phyloP scores from a whole-genome alignment of 805 yeast genomes.

The Hanseniaspora clermontiae region DNA sequence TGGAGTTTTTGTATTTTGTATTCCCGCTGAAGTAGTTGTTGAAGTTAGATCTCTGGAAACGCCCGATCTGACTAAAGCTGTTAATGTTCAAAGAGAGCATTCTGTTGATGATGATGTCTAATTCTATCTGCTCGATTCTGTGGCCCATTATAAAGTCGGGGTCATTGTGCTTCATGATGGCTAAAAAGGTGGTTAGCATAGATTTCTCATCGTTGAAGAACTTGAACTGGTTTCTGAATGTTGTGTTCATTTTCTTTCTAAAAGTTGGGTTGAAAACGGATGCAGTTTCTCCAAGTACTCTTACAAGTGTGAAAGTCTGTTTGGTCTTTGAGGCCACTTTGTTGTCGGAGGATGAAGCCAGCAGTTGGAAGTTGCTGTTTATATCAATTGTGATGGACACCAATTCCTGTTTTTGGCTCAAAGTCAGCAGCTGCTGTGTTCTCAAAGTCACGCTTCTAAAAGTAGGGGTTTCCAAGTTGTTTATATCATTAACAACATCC shows the following conservation, averaged over 20 bases:
- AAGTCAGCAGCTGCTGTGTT: conserved; percentile 68
- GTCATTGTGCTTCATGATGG: conserved; percentile 59
- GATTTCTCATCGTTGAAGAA: conserved; percentile 62
- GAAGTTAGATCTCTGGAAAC: conserved; percentile 64
- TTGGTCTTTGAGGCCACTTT: neutral
- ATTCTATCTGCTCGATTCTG: conserved; percentile 59
- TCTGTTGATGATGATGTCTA: conserved; percentile 72
- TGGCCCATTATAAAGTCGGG: conserved; percentile 91
- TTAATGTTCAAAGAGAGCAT: conserved; percentile 61
- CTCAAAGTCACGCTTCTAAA: conserved; percentile 63
- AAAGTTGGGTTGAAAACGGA: conserved; percentile 68
- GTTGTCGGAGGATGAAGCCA: conserved; percentile 40
- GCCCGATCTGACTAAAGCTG: conserved; percentile 73
- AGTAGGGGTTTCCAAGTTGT: conserved; percentile 44
- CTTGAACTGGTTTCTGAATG: conserved; percentile 35
- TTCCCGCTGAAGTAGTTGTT: conserved; percentile 58
- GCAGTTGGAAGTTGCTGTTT: conserved; percentile 60
- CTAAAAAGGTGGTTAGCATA: conserved; percentile 61
- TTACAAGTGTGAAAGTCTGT: conserved; percentile 51
- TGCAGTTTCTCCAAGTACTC: conserved; percentile 42
- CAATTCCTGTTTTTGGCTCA: conserved; percentile 68
- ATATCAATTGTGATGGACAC: conserved; percentile 71
- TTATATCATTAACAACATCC: conserved; percentile 29
- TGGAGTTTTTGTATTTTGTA: conserved; percentile 44
- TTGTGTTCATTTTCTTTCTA: conserved; percentile 47